Conservation (phyloP, 2,329 filamentous ascomycete species). For the Mollisiaceae sp. region DNA sequence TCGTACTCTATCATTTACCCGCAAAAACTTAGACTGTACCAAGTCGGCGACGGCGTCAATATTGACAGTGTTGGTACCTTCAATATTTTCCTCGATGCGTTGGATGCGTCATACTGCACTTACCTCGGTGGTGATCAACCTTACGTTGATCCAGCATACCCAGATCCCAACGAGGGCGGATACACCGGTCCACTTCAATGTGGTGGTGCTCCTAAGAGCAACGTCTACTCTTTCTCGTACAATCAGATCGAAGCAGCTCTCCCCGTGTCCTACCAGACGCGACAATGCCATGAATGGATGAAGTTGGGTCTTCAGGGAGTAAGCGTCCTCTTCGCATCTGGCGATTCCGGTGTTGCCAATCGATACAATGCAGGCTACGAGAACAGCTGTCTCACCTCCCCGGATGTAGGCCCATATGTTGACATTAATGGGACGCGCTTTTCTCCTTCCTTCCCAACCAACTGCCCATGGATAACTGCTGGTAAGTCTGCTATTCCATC, state of each 20-base stretch:
- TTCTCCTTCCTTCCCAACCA: slow-evolving; percentile 63
- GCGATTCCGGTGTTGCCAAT: slow-evolving; percentile 26
- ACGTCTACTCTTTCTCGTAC: slow-evolving; percentile 40
- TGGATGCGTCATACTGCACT: slow-evolving; percentile 51
- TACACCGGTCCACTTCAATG: slow-evolving; percentile 40
- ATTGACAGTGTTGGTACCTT: slow-evolving; percentile 21
- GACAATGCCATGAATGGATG: slow-evolving; percentile 19
- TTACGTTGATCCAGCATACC: slow-evolving; percentile 49
- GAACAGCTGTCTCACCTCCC: slow-evolving; percentile 26
- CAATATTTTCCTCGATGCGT: slow-evolving; percentile 41
- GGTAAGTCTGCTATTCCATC: slow-evolving; percentile 50
- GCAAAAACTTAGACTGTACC: slow-evolving; percentile 50
- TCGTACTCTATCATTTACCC: slow-evolving; percentile 17
- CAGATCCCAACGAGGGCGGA: slow-evolving; percentile 45
- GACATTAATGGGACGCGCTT: slow-evolving; percentile 28
- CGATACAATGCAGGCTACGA: slow-evolving; percentile 23
- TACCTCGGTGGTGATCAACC: slow-evolving; percentile 49
- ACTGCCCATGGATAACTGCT: slow-evolving; percentile 69
- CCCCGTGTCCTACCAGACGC: neutral
- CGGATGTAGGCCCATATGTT: slow-evolving; percentile 23
- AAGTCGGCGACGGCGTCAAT: slow-evolving; percentile 42
- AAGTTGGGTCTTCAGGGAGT: slow-evolving; percentile 20
- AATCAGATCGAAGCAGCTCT: slow-evolving; percentile 27
- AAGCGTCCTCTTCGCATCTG: slow-evolving; percentile 21
- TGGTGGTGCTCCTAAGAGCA: slow-evolving; percentile 51